These are phyloP conservation scores for Amanita phalloides DNA, from an alignment of 768 basidiomycete genomes.

Conservation along the genomic window DNA sequence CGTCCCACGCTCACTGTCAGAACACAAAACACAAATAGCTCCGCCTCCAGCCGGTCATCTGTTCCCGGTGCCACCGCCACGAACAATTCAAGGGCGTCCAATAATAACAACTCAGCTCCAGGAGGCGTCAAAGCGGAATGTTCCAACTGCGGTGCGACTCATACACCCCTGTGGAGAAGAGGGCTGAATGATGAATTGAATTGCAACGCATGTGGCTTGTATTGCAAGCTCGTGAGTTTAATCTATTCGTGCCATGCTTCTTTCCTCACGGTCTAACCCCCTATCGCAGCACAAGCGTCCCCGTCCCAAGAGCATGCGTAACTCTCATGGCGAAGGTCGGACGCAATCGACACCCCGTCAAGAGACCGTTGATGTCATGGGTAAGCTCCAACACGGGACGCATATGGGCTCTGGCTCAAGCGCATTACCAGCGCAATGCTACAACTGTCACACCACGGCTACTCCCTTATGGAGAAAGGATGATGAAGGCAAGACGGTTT, in stretches of 20 bases:
- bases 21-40: slow-evolving; percentile 33
- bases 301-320: slow-evolving; percentile 81
- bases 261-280: slow-evolving; percentile 7
- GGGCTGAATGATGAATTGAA: slow-evolving; percentile 84
- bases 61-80: slow-evolving; percentile 61
- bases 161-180: slow-evolving; percentile 80
- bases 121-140: slow-evolving; percentile 72
- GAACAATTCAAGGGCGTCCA: slow-evolving; percentile 25
- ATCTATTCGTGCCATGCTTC: neutral
- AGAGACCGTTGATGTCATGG: slow-evolving; percentile 65
- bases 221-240: slow-evolving; percentile 67
- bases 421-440: slow-evolving; percentile 60
- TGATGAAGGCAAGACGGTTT: slow-evolving; percentile 84
- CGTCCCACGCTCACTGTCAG: slow-evolving; percentile 55
- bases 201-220: slow-evolving; percentile 82
- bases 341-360: slow-evolving; percentile 52
- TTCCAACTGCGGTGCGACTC: slow-evolving; percentile 81
- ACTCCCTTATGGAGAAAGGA: slow-evolving; percentile 89
- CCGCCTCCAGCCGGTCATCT: slow-evolving; percentile 34
- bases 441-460: slow-evolving; percentile 83
- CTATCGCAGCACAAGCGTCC: slow-evolving; percentile 68
- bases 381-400: slow-evolving; percentile 30
- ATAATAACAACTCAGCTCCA: slow-evolving; percentile 29
- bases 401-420: slow-evolving; percentile 19
- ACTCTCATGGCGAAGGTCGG: slow-evolving; percentile 62